Percentiles rank a stretch among this genome's conserved stretches.
Evolutionary conservation across 495 filamentous ascomycete species (phyloP).

Genomic region (Penicillium bovifimosum): DNA sequence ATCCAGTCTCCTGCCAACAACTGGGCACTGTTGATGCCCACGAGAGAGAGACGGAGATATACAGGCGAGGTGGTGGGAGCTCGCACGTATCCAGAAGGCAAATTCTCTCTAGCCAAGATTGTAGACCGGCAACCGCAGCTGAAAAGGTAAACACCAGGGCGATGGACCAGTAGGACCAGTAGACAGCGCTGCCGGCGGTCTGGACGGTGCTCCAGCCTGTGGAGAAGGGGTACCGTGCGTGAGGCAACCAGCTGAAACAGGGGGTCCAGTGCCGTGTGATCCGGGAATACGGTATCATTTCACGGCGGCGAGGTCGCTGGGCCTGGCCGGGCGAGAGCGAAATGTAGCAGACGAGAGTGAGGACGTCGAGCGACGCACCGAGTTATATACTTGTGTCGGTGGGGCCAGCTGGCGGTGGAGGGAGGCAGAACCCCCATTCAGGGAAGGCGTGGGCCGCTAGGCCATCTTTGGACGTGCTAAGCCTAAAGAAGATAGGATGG

Average conservation of each 20-base stretch:
- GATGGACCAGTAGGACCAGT: not conserved
- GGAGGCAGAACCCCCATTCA: not conserved
- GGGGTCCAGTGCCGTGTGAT: slow-evolving; percentile 5
- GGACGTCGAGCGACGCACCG: slow-evolving; percentile 13
- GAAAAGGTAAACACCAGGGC: not conserved
- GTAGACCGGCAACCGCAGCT: not conserved
- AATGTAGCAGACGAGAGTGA: not conserved
- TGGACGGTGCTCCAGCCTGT: no score
- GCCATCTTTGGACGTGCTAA: not conserved
- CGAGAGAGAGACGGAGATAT: not conserved
- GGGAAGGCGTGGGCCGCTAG: slow-evolving; percentile 5
- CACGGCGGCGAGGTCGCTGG: slow-evolving; percentile 1
- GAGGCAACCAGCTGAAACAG: slow-evolving; percentile 8
- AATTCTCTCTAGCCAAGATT: not conserved
- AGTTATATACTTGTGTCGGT: slow-evolving; percentile 10
- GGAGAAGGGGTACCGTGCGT: not conserved
- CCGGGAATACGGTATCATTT: slow-evolving; percentile 15
- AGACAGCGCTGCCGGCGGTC: no score
- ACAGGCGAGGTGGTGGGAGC: not conserved
- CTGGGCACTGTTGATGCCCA: not conserved
- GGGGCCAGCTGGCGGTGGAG: not conserved
- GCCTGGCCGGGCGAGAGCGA: slow-evolving; percentile 3
- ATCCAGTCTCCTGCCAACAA: not conserved
- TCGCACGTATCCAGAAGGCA: no score
- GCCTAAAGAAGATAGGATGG: not conserved